These are phyloP conservation scores for Penicillium sp. DNA, from an alignment of 2,329 filamentous ascomycete genomes.

Conservation along the genomic window DNA sequence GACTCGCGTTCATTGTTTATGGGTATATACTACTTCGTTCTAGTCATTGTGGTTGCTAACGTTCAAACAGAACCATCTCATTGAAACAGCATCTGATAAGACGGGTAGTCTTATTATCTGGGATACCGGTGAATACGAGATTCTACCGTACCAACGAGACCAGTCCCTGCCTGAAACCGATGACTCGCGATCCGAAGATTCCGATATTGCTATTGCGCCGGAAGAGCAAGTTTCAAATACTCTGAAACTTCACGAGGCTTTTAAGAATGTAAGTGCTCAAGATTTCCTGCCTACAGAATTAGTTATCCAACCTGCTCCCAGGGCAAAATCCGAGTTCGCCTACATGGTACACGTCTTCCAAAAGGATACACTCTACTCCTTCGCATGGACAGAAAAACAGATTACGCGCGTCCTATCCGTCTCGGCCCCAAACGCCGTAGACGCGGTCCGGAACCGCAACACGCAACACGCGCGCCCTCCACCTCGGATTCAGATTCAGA, in stretches of 20 bases:
- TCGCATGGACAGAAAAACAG: constrained; percentile 41
- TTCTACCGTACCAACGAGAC: constrained; percentile 45
- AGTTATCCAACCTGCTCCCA: not conserved
- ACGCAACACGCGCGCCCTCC: constrained; percentile 5
- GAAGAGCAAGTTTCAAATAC: constrained; percentile 27
- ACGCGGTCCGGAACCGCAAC: not conserved
- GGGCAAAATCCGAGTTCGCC: constrained; percentile 53
- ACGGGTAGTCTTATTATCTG: constrained; percentile 59
- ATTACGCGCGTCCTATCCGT: constrained; percentile 14
- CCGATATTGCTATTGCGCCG: constrained; percentile 2
- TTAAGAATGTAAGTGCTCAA: constrained; percentile 37
- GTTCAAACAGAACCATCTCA: constrained; percentile 53
- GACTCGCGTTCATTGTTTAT: constrained; percentile 57
- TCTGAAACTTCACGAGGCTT: constrained; percentile 49
- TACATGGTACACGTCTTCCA: constrained; percentile 53
- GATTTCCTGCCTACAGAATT: not conserved
- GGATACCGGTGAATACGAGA: constrained; percentile 57
- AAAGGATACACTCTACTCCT: constrained; percentile 51
- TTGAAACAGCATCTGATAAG: constrained; percentile 52
- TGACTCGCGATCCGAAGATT: constrained; percentile 23
- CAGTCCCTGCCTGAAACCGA: constrained; percentile 36
- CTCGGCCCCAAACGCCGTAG: constrained; percentile 23
- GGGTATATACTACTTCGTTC: constrained; percentile 39
- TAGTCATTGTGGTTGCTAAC: not conserved
- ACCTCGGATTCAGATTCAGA: constrained; percentile 21